phyloP scores from a whole-genome alignment of 768 basidiomycete species.

The Trametes cingulata region DNA sequence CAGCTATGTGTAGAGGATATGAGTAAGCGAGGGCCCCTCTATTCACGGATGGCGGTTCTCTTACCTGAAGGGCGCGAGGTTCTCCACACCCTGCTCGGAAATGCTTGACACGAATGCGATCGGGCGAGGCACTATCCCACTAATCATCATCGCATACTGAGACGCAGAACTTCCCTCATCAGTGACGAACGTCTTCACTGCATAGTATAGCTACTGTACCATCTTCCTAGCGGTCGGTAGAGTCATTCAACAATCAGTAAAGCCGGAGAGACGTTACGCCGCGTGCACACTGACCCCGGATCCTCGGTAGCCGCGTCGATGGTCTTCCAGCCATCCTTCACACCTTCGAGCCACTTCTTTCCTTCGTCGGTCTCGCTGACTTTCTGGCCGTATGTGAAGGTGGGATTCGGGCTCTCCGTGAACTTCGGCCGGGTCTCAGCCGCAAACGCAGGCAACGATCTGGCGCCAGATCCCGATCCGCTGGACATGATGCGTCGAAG shows the following conservation, averaged over 20 bases:
- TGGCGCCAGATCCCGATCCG: not conserved
- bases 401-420: constrained; percentile 35
- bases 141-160: constrained; percentile 39
- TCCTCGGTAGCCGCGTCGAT: constrained; percentile 35
- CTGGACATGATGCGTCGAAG: not conserved
- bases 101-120: constrained; percentile 46
- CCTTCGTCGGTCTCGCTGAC: constrained; percentile 33
- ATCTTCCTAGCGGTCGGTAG: no score
- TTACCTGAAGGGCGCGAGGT: constrained; percentile 47
- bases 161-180: not conserved
- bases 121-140: constrained; percentile 44
- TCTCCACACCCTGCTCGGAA: constrained; percentile 34
- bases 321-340: constrained; percentile 37
- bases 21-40: no score
- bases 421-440: constrained; percentile 19
- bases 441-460: constrained; percentile 28
- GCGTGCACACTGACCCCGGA: constrained; percentile 23
- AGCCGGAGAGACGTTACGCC: not conserved
- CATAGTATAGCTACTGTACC: not conserved
- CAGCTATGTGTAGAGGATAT: constrained; percentile 12
- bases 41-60: not conserved
- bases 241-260: no score
- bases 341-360: constrained; percentile 36
- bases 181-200: not conserved
- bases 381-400: constrained; percentile 35